Evolutionary conservation across 768 basidiomycete species (phyloP), one percentile per base, ranked within the genome.

Genomic region (Boletus pseudopeckii): DNA sequence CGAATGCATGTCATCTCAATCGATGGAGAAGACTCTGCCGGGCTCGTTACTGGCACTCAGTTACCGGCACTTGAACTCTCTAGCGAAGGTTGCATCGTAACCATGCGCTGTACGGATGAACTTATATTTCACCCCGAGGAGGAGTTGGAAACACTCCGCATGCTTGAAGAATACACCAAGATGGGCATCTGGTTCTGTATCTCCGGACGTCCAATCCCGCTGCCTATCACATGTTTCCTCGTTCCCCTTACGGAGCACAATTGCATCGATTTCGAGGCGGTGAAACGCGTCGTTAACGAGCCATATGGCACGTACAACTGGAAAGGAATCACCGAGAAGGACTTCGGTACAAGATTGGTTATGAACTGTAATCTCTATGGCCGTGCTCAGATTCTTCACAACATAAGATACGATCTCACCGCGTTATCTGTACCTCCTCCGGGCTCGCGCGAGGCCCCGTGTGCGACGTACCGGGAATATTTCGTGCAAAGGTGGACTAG

Each of bases 141-240:
- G 4, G 80, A 83, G 48, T 68, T 67, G 55, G 66, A 74, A 45
- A 75, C 75, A 47, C 73, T 84, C 17, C 66, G 67, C 34, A 65
- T 79, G 38, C 82, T 94, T 73, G 74, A 83, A n/a, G 76, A 81
- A 36, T 91, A 80, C 66, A 91, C 86, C 46, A 79, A 72, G 59
- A 70, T 73, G 60, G 81, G 81, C 15, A 74, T 89, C 42, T 82
- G 79, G 77, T 80, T 78, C 70, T 80, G 80, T 59, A 77, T 85
- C 65, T 85, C 85, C 7, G 76, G 78, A 3, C 79, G 80, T 49
- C 82, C 81, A 0, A 71, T 86, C 56, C 61, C 69, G 20, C 70
- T 72, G 4, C 76, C 77, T 7, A 72, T 84, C 44, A 80, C 81
- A 52, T 77, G 84, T 54, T 89, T 82, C 66, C 71, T 93, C 36